Percentiles rank a stretch among this genome's conserved stretches.
phyloP scores from a whole-genome alignment of 2,329 filamentous ascomycete species.

The Ceratocystis variospora region DNA sequence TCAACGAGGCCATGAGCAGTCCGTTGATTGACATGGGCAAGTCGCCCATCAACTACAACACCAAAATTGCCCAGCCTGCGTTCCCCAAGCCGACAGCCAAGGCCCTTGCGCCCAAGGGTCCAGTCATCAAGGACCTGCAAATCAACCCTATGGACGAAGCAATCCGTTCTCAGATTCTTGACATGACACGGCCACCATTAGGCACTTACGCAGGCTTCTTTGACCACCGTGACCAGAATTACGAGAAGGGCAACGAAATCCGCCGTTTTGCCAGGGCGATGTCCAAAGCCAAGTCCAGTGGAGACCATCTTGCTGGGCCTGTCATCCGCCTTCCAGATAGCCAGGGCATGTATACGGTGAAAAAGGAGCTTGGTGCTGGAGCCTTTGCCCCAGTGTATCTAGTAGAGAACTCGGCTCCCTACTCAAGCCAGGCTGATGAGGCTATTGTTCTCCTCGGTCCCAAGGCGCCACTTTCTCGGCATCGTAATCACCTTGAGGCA shows the following conservation, averaged over 20 bases:
- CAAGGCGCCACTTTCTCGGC: slow-evolving; percentile 42
- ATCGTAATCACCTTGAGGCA: slow-evolving; percentile 56
- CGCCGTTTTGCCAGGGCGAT: slow-evolving; percentile 64
- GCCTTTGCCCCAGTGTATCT: slow-evolving; percentile 94
- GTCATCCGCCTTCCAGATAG: slow-evolving; percentile 55
- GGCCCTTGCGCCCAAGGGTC: slow-evolving; percentile 42
- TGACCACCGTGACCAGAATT: slow-evolving; percentile 51
- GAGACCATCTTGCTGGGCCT: slow-evolving; percentile 48
- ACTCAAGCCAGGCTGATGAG: slow-evolving; percentile 33
- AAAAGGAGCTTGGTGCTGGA: slow-evolving; percentile 76
- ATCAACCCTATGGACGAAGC: slow-evolving; percentile 81
- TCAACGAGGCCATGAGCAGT: slow-evolving; percentile 40
- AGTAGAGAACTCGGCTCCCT: slow-evolving; percentile 54
- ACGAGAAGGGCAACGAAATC: slow-evolving; percentile 59
- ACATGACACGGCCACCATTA: slow-evolving; percentile 58
- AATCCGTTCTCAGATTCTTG: slow-evolving; percentile 61
- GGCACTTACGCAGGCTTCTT: slow-evolving; percentile 65
- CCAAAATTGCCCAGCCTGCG: slow-evolving; percentile 27
- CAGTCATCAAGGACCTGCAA: slow-evolving; percentile 66
- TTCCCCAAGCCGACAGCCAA: slow-evolving; percentile 24
- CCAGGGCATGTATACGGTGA: slow-evolving; percentile 58
- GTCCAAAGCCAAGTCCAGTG: slow-evolving; percentile 40
- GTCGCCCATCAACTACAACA: slow-evolving; percentile 30
- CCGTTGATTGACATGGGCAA: slow-evolving; percentile 55
- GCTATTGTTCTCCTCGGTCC: slow-evolving; percentile 41